Base-by-base conservation (phyloP, 2,329 filamentous ascomycete genomes). In the Paraconiothyrium sp. region DNA sequence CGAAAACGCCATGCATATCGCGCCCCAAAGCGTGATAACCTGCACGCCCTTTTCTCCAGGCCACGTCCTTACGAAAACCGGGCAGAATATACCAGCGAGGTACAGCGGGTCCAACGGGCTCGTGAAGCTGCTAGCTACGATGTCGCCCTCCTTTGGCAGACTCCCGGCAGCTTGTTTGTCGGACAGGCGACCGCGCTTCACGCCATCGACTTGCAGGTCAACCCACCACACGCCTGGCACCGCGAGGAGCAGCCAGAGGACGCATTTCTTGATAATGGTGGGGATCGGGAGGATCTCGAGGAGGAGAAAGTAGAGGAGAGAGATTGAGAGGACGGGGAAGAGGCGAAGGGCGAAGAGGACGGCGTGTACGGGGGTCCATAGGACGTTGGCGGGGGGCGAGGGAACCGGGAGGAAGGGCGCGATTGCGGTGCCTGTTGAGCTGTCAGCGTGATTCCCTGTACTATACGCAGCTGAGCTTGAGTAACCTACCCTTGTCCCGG, bases 141-240 rank as follows among this genome's bases (percentile, higher is more conserved):
- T 85, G 59, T 90, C 91, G 50, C 91, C 89, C 4, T 90, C 88
- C 59, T 90, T 88, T 1, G 95, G 95, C 20, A 98, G 88, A 44
- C 92, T 88, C 62, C 89, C 64, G 47, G 43, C 27, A n/a, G 35
- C 43, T 30, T 71, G 58, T 6, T 60, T 56, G 16, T 66, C 60
- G 10, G 63, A 61, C 14, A 70, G 66, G 32, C 69, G 30, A 66
- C 70, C 56, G 81, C 93, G 92, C 80, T 92, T 94, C 57, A 99
- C 95, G 61, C 94, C 94, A 77, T 99, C 95, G 67, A 99, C 92
- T 79, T 97, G 94, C n/a, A 99, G 84, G 79, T 99, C 95, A 59
- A 97, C 90, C 94, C 94, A 98, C 93, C 94, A 98, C 60, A 99
- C 92, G 32, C 95, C 94, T 0, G 94, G 93, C 61, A 97, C 91